These are phyloP conservation scores for Fusarium hostae DNA, from an alignment of 2,329 filamentous ascomycete species.

Conservation along the genomic window DNA sequence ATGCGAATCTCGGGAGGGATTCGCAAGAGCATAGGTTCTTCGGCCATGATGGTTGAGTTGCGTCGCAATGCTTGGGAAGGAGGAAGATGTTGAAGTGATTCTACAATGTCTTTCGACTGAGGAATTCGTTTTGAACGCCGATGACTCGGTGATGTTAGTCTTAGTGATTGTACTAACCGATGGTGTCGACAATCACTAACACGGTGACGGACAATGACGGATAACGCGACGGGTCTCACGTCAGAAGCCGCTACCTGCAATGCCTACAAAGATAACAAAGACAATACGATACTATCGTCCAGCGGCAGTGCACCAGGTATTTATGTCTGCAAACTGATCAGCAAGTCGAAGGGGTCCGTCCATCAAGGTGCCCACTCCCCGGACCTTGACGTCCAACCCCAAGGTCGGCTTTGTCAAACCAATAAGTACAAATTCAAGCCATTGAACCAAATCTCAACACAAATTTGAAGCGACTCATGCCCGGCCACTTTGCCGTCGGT, in stretches of 20 bases:
- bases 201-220: constrained; percentile 24
- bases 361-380: constrained; percentile 43
- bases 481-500: constrained; percentile 10
- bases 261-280: constrained; percentile 15
- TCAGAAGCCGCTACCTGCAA: constrained; percentile 29
- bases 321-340: constrained; percentile 36
- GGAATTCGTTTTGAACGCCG: constrained; percentile 2
- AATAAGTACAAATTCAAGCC: constrained; percentile 16
- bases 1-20: constrained; percentile 57
- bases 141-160: constrained; percentile 22
- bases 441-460: constrained; percentile 16
- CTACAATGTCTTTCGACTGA: neutral
- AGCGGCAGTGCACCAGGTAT: constrained; percentile 21
- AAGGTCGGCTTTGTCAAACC: constrained; percentile 33
- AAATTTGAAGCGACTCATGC: constrained; percentile 5
- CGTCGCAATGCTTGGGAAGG: neutral
- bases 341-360: constrained; percentile 24
- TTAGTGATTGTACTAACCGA: constrained; percentile 13
- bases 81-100: neutral
- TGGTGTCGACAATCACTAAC: constrained; percentile 18
- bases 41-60: constrained; percentile 28
- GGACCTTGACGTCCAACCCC: constrained; percentile 30
- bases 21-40: constrained; percentile 46
- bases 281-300: neutral
- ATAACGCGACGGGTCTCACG: constrained; percentile 24